Percentiles rank a stretch among this genome's conserved stretches.
Evolutionary conservation across 495 filamentous ascomycete species (phyloP).

Genomic region (Amniculicola lignicola): DNA sequence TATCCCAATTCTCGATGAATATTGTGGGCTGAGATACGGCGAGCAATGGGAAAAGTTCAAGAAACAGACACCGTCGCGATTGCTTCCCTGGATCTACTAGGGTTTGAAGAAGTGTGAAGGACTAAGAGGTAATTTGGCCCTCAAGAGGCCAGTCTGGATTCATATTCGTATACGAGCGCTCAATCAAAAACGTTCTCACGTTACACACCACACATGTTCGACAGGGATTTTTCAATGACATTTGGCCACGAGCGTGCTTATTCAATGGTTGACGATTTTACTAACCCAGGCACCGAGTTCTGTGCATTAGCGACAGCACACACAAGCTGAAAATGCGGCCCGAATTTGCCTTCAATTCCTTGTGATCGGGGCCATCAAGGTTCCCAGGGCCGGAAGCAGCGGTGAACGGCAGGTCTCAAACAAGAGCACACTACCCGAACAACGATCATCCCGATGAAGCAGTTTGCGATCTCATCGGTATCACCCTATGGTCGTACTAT

Average conservation of each 20-base stretch:
- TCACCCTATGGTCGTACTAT: conserved; percentile 2
- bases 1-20: conserved; percentile 50
- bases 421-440: no score
- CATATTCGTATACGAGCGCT: no score
- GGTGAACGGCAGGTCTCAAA: no score
- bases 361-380: background rate
- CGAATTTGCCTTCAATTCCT: background rate
- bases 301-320: background rate
- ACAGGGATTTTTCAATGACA: no score
- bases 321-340: background rate
- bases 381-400: background rate
- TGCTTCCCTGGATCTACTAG: conserved; percentile 28
- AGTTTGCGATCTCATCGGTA: no score
- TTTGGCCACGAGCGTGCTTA: no score
- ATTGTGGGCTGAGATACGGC: conserved; percentile 45
- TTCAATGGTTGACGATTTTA: background rate
- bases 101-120: no score
- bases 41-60: conserved; percentile 33
- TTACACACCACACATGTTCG: no score
- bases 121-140: no score
- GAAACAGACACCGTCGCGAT: conserved; percentile 27
- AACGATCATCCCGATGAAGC: no score
- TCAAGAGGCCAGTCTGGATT: no score
- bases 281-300: background rate
- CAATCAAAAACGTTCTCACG: no score